Base-by-base conservation (phyloP, 176 grass and related monocot genomes). In the Cymbopogon citratus region DNA sequence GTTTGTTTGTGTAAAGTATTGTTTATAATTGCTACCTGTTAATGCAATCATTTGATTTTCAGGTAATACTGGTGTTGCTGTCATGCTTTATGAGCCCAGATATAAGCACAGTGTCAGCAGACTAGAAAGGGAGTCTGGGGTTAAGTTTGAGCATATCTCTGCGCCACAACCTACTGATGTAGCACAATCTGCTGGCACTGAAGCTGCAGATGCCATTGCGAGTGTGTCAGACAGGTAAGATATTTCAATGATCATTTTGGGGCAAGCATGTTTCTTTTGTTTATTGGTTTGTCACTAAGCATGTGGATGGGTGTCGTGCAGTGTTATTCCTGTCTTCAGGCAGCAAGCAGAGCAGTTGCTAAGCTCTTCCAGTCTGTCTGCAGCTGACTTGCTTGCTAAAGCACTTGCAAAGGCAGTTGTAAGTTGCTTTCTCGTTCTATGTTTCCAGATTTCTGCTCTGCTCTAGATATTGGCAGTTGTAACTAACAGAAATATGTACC, bases 371-470 rank as follows among this genome's bases (percentile, higher is more conserved):
- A 88, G 74, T 3, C 83, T 94, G 85, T 75, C 89, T 2, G 75
- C 93, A 62, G 91, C 90, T 12, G 93, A 91, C 74, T 88, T 99
- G 36, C 77, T 99, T 35, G 93, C 97, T 51, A 99, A 99, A 76
- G 97, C 97, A 76, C 91, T 99, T 57, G 97, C 97, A 28, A 99
- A 93, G 74, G 93, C 97, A 66, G 97, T 94, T 69, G 97, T 99
- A 92, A 89, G 91, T 84, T 24, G 19, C 21, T 31, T 54, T 82
- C 5, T 44, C 14, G 15, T 63, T 73, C 2, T 57, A 9, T 57
- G 62, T 36, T 71, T 7, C 13, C 39, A 26, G 13, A 61, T 43
- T 71, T 12, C 13, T 72, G 18, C n/a, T 77, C 77, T 39, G 0
- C 10, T 29, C 41, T 72, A 72, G 68, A 21, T 18, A 63, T 40